phyloP scores from a whole-genome alignment of 768 basidiomycete species.

The Austroboletus eburneus region DNA sequence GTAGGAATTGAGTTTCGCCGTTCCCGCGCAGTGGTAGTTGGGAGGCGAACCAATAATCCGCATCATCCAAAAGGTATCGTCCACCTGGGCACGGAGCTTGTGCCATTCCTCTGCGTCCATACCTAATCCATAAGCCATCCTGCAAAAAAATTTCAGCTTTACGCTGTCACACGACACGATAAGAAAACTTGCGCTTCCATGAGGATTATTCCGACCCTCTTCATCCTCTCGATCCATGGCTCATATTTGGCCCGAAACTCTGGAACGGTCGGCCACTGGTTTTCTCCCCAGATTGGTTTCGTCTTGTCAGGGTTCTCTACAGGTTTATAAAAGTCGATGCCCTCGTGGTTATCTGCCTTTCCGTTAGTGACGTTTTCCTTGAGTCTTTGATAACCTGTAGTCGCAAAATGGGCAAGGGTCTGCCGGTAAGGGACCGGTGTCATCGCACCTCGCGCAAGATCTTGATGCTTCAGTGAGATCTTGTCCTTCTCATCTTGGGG shows the following conservation, averaged over 20 bases:
- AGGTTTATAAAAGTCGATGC: constrained; percentile 76
- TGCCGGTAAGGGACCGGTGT: not conserved
- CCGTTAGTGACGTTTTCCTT: constrained; percentile 86
- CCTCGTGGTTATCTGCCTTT: constrained; percentile 82
- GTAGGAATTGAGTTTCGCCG: not conserved
- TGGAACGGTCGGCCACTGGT: constrained; percentile 72
- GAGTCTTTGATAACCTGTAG: constrained; percentile 70
- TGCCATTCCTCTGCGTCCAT: constrained; percentile 68
- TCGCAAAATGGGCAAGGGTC: not conserved
- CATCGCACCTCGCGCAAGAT: constrained; percentile 67
- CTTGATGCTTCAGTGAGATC: constrained; percentile 63
- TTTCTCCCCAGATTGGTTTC: constrained; percentile 75
- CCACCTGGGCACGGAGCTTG: constrained; percentile 61
- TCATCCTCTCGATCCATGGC: constrained; percentile 83
- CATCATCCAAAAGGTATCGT: constrained; percentile 90
- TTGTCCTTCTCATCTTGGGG: constrained; percentile 77
- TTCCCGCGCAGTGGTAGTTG: not conserved
- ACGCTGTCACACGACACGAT: not conserved
- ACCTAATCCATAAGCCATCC: constrained; percentile 80
- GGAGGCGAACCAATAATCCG: constrained; percentile 63
- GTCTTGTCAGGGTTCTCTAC: constrained; percentile 66
- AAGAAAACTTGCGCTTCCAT: constrained; percentile 80
- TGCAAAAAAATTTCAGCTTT: constrained; percentile 26
- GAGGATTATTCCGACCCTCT: constrained; percentile 67
- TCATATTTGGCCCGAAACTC: constrained; percentile 64